phyloP scores from a whole-genome alignment of 148 eudicot genomes.

The Vaccinium macrocarpon region DNA sequence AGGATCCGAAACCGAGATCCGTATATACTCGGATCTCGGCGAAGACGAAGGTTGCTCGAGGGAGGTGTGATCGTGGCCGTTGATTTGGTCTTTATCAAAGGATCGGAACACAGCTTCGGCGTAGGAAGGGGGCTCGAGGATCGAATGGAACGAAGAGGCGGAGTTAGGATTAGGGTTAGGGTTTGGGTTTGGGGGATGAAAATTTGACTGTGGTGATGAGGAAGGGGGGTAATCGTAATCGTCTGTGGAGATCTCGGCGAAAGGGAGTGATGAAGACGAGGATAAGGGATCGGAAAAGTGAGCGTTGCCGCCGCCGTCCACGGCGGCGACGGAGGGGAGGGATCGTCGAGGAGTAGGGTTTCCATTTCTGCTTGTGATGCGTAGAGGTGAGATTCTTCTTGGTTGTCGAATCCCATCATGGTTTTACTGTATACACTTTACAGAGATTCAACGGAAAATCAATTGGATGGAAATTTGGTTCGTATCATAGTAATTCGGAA shows the following conservation, averaged over 20 bases:
- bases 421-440: background rate
- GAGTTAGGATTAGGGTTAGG: conserved; percentile 34
- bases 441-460: background rate
- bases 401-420: conserved; percentile 49
- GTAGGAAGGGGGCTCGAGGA: conserved; percentile 94
- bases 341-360: conserved; percentile 38
- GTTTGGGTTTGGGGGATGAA: conserved; percentile 37
- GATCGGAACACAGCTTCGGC: conserved; percentile 85
- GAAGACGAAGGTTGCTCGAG: conserved; percentile 18
- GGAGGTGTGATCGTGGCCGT: conserved; percentile 37
- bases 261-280: conserved; percentile 42
- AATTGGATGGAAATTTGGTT: background rate
- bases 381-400: conserved; percentile 40
- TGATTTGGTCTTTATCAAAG: conserved; percentile 55
- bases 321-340: background rate
- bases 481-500: background rate
- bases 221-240: conserved; percentile 32
- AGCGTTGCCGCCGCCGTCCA: background rate
- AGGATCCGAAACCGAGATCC: conserved; percentile 83
- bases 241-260: conserved; percentile 49
- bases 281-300: conserved; percentile 10
- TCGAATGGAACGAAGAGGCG: conserved; percentile 43
- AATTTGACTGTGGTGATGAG: conserved; percentile 22
- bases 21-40: conserved; percentile 38
- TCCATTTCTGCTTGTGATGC: conserved; percentile 44